Conservation (phyloP, 495 filamentous ascomycete genomes). For the Talaromyces liani region DNA sequence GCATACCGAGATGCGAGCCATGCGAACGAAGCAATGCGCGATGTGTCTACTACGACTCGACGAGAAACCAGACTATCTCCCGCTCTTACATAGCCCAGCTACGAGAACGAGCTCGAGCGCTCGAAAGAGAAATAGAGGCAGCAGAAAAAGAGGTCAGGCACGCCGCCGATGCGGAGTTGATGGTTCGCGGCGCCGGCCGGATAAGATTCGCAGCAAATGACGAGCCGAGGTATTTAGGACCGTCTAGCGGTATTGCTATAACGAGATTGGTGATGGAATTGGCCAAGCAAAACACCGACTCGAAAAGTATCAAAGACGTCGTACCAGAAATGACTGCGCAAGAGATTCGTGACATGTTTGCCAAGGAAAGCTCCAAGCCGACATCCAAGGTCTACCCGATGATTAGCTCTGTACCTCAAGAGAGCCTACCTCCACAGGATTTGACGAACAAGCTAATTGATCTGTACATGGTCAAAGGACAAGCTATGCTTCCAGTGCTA, state of each 20-base stretch:
- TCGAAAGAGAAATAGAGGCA: conserved; percentile 65
- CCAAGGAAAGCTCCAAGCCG: conserved; percentile 49
- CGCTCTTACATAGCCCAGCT: conserved; percentile 83
- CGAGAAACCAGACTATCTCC: conserved; percentile 67
- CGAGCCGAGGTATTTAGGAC: conserved; percentile 80
- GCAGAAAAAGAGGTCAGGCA: conserved; percentile 59
- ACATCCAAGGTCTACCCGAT: conserved; percentile 69
- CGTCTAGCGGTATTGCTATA: conserved; percentile 90
- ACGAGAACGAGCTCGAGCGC: conserved; percentile 67
- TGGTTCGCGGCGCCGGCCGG: conserved; percentile 73
- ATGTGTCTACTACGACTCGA: conserved; percentile 90
- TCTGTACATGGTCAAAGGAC: conserved; percentile 74
- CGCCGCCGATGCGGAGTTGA: conserved; percentile 63
- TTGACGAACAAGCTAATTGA: conserved; percentile 68
- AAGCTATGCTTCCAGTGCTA: conserved; percentile 75
- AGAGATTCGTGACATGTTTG: conserved; percentile 50
- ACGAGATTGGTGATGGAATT: conserved; percentile 90
- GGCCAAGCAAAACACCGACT: conserved; percentile 78
- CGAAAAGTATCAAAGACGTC: conserved; percentile 79
- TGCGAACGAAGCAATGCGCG: conserved; percentile 83
- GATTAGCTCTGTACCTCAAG: conserved; percentile 66
- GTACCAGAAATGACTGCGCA: conserved; percentile 61
- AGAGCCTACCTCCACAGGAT: conserved; percentile 55
- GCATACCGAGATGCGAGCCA: conserved; percentile 81
- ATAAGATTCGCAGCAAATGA: conserved; percentile 75